Percentiles rank a stretch among this genome's conserved stretches.
Conservation (phyloP, 1,139 yeast genomes). For the Groenewaldozyma auringiensis region DNA sequence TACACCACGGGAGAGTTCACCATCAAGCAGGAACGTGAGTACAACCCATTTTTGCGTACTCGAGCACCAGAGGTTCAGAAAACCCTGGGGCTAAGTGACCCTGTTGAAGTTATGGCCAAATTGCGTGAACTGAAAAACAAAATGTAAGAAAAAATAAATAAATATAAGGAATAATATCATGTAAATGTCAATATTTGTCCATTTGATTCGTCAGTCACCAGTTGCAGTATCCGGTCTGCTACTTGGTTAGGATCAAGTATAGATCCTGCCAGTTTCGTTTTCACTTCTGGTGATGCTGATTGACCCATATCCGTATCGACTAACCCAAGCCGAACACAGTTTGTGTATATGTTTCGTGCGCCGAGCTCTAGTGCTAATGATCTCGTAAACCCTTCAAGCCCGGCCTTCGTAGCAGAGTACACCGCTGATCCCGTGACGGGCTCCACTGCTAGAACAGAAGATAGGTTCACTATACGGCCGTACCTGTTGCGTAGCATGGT, state of each 20-base stretch:
- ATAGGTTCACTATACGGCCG: conserved; percentile 52
- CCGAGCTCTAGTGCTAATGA: conserved; percentile 58
- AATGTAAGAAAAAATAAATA: conserved; percentile 25
- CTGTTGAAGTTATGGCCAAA: conserved; percentile 52
- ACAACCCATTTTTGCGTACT: conserved; percentile 86
- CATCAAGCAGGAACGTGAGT: conserved; percentile 68
- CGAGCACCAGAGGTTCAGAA: conserved; percentile 48
- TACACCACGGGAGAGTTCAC: conserved; percentile 79
- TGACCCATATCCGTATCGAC: conserved; percentile 66
- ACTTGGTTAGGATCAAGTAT: background rate
- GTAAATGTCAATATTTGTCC: background rate
- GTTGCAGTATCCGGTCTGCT: background rate
- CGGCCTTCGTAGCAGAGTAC: conserved; percentile 79
- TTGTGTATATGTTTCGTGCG: conserved; percentile 45
- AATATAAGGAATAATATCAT: background rate
- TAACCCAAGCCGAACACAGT: conserved; percentile 66
- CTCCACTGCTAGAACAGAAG: conserved; percentile 57
- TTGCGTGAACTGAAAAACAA: conserved; percentile 65
- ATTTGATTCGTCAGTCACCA: background rate
- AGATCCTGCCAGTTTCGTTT: background rate
- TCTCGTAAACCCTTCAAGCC: conserved; percentile 53
- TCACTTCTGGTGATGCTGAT: background rate
- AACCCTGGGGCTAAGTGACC: conserved; percentile 38
- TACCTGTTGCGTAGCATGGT: conserved; percentile 43
- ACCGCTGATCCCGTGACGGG: conserved; percentile 58